Base-by-base conservation (phyloP, 441 rosid species). In the Arabidopsis hybrid region DNA sequence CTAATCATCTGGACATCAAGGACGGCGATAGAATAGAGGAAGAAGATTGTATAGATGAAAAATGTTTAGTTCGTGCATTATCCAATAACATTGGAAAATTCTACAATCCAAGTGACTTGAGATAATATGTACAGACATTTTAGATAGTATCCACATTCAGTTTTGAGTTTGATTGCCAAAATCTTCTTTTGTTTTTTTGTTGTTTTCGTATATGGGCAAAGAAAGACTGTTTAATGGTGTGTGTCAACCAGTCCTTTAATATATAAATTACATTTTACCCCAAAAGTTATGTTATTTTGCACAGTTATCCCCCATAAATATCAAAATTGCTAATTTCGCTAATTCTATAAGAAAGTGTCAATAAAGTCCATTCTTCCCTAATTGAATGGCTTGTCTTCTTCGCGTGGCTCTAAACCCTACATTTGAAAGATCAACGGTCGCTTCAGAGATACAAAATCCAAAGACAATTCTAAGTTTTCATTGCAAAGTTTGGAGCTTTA, bases 361-460 rank as follows among this genome's bases (percentile, higher is more conserved):
- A 5, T 43, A 1, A 12, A 46, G 14, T 29, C 36, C 35, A 29
- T n/a, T 17, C 1, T 10, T 9, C 14, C 4, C 52, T 5, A 42
- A 8, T 13, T 74, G 39, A 74, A 71, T 71, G 75, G 18, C 47
- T 58, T 2, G 46, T 65, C 38, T 58, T 59, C 36, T 40, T 42
- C 31, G 36, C 29, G 52, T 69, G 53, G 18, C 34, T 57, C 60
- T 12, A 69, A 69, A 61, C 74, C 74, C 79, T 75, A 61, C 51
- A 35, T 36, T 45, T 26, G 70, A 62, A 75, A 61, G 70, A 68
- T 60, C 73, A 75, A 75, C 73, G 69, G 73, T 60, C 73, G 62
- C 68, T 60, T 60, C 68, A 17, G 26, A 59, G 62, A 39, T 14
- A 49, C 17, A 58, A 58, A 58, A 58, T 51, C 67, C 63, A 52